Percentiles rank a stretch among this genome's conserved stretches.
These are phyloP conservation scores for Houttuynia cordata DNA, from an alignment of 164 flowering plant genomes.

Conservation along the genomic window DNA sequence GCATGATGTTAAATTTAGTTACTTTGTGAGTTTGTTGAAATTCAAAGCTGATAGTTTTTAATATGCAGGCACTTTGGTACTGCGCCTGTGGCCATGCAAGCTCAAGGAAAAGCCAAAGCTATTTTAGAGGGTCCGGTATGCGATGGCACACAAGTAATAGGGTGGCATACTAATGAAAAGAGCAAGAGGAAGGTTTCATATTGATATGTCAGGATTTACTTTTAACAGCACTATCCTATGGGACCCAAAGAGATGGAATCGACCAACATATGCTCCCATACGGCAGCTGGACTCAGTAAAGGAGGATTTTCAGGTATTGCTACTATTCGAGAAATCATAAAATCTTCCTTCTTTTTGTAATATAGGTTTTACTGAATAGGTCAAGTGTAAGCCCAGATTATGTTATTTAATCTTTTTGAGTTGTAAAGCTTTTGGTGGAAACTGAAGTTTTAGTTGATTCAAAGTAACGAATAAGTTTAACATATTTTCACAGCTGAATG, in stretches of 20 bases:
- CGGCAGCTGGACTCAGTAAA: constrained; percentile 76
- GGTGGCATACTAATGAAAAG: constrained; percentile 98
- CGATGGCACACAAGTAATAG: constrained; percentile 79
- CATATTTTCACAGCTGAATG: too few species aligned
- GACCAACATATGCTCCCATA: constrained; percentile 43
- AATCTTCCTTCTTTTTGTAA: neutral
- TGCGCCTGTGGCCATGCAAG: constrained; percentile 98
- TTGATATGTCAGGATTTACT: constrained; percentile 98
- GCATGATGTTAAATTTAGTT: too few species aligned
- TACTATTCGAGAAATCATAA: neutral
- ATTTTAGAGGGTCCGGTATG: constrained; percentile 92
- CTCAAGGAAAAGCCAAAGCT: constrained; percentile 74
- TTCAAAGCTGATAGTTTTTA: neutral
- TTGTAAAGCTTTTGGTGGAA: too few species aligned
- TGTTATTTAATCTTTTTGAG: too few species aligned
- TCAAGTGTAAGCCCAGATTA: neutral
- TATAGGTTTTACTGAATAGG: neutral
- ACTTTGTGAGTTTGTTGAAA: neutral
- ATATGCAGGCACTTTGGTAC: constrained; percentile 73
- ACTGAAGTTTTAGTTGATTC: neutral
- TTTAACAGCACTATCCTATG: constrained; percentile 93
- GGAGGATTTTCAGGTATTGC: constrained; percentile 82
- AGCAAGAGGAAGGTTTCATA: constrained; percentile 92
- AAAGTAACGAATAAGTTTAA: neutral
- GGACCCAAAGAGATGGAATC: constrained; percentile 86